Evolutionary conservation across 768 basidiomycete species (phyloP).

Genomic region (Fomitopsis serialis): DNA sequence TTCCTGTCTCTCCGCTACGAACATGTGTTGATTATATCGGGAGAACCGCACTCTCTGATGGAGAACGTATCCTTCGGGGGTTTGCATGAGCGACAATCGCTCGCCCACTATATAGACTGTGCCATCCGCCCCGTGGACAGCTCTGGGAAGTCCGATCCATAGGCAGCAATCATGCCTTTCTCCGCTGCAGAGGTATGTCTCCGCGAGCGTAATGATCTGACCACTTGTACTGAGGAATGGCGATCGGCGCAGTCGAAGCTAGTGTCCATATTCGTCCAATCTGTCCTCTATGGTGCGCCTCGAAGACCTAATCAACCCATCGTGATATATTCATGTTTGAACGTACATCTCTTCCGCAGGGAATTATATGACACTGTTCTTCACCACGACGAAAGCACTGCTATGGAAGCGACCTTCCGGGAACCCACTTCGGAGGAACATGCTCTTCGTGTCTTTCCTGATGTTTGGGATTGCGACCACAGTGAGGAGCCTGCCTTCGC

Average conservation of each 20-base stretch:
- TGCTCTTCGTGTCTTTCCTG: not conserved
- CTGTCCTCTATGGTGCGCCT: conserved; percentile 1
- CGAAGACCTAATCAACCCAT: no score
- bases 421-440: not conserved
- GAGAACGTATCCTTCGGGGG: no score
- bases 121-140: no score
- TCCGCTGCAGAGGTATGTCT: conserved; percentile 5
- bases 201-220: no score
- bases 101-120: no score
- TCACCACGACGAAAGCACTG: not conserved
- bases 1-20: no score
- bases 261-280: conserved; percentile 6
- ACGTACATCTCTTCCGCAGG: not conserved
- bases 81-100: no score
- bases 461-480: conserved; percentile 28
- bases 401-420: conserved; percentile 1
- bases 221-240: not conserved
- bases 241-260: not conserved
- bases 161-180: conserved; percentile 1
- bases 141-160: no score
- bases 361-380: conserved; percentile 1
- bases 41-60: no score
- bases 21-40: no score
- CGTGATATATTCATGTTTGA: not conserved
- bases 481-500: conserved; percentile 29